Percentiles rank a stretch among this genome's conserved stretches.
Conservation (phyloP, 2,329 filamentous ascomycete species). For the Fusarium armeniacum region DNA sequence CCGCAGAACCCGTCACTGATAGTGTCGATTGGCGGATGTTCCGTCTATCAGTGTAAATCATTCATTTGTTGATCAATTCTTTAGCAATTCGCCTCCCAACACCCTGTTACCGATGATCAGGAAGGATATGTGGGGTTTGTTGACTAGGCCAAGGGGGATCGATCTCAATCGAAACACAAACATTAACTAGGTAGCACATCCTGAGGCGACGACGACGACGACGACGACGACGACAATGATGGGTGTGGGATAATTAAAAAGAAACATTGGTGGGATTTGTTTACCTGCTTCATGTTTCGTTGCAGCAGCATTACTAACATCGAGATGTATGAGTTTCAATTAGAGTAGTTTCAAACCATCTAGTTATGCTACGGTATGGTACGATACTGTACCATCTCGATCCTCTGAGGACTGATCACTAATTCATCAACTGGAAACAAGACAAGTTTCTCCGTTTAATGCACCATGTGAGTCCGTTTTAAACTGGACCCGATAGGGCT, state of each 20-base stretch:
- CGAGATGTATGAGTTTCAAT: constrained; percentile 18
- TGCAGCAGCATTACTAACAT: constrained; percentile 15
- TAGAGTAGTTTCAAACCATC: background rate
- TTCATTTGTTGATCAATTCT: background rate
- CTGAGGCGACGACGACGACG: constrained; percentile 10
- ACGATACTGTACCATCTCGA: constrained; percentile 28
- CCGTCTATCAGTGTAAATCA: constrained; percentile 17
- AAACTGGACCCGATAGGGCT: constrained; percentile 33
- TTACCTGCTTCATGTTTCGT: constrained; percentile 39
- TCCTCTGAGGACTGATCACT: constrained; percentile 4
- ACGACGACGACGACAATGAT: background rate
- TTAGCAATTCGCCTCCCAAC: background rate
- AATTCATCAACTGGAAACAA: constrained; percentile 6
- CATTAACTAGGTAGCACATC: background rate
- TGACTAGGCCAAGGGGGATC: constrained; percentile 2
- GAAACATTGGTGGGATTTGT: constrained; percentile 4
- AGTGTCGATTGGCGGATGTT: background rate
- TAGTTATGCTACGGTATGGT: background rate
- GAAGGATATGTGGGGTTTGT: constrained; percentile 34
- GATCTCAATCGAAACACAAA: constrained; percentile 17
- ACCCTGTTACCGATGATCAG: constrained; percentile 33
- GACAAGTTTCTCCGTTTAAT: constrained; percentile 25
- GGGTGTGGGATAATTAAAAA: constrained; percentile 26
- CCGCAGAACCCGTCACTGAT: constrained; percentile 16
- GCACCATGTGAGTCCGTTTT: constrained; percentile 39